Conservation (phyloP, 1,284 basidiomycete species). For the Ustilago xerochloae region DNA sequence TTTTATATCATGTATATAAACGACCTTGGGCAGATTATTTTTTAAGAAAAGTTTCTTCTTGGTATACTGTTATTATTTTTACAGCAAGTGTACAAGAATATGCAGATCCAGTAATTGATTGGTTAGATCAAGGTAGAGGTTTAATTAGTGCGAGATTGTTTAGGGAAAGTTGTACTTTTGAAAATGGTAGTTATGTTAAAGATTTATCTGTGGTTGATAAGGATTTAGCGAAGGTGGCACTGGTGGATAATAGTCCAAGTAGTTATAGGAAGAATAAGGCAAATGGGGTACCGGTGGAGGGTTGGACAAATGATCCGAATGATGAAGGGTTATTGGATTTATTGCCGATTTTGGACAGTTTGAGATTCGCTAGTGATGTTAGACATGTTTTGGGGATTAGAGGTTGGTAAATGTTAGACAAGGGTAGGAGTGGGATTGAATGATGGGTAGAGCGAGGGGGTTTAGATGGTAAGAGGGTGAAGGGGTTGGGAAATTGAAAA, state of each 20-base stretch:
- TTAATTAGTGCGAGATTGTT: conserved; percentile 89
- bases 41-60: conserved; percentile 78
- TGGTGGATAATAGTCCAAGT: conserved; percentile 95
- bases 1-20: conserved; percentile 98
- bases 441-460: too few species aligned
- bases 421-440: neutral
- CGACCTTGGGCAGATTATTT: conserved; percentile 83
- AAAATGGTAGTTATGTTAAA: conserved; percentile 95
- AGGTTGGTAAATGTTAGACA: conserved; percentile 45
- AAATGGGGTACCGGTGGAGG: conserved; percentile 98
- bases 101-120: conserved; percentile 99
- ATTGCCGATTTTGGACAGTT: conserved; percentile 90
- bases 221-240: conserved; percentile 88
- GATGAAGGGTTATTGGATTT: conserved; percentile 96
- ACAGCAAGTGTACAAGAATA: conserved; percentile 99
- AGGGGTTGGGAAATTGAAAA: too few species aligned
- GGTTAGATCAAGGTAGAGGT: conserved; percentile 89
- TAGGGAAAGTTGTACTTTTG: conserved; percentile 91
- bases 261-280: conserved; percentile 93
- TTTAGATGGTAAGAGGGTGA: too few species aligned
- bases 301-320: conserved; percentile 96
- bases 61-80: conserved; percentile 99
- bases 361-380: conserved; percentile 95
- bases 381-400: conserved; percentile 86
- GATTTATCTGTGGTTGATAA: conserved; percentile 86